A percentile compares a stretch with the other conserved stretches of the same genome.
Conservation (phyloP, 805 yeast species). For the Wickerhamiella sorbophila region DNA sequence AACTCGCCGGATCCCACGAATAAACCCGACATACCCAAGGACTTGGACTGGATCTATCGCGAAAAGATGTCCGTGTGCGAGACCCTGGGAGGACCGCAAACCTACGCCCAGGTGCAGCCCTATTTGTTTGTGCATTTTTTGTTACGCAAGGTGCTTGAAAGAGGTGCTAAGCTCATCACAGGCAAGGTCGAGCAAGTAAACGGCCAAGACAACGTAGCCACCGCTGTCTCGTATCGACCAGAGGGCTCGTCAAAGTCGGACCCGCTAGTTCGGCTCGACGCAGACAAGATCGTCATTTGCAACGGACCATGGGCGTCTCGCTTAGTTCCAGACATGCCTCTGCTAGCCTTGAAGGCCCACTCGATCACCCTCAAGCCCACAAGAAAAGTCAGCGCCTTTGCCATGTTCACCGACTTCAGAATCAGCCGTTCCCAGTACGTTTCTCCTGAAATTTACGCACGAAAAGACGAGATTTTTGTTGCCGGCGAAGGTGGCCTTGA, state of each 20-base stretch:
- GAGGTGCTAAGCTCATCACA: conserved; percentile 64
- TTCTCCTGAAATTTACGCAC: conserved; percentile 87
- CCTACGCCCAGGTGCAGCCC: conserved; percentile 96
- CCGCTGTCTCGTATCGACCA: conserved; percentile 52
- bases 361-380: conserved; percentile 82
- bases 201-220: conserved; percentile 51
- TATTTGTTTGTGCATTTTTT: conserved; percentile 80
- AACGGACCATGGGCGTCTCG: conserved; percentile 97
- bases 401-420: conserved; percentile 82
- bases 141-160: conserved; percentile 61
- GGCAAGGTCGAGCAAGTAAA: conserved; percentile 69
- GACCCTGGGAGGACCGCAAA: conserved; percentile 63
- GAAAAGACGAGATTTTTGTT: conserved; percentile 89
- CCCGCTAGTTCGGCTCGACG: conserved; percentile 28
- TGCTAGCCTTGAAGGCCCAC: conserved; percentile 87
- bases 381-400: conserved; percentile 75
- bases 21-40: conserved; percentile 27
- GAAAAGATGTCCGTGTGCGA: conserved; percentile 59
- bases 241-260: conserved; percentile 4
- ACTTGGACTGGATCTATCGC: conserved; percentile 63
- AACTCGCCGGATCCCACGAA: conserved; percentile 1
- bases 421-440: conserved; percentile 49
- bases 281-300: conserved; percentile 68
- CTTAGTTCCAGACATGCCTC: conserved; percentile 83
- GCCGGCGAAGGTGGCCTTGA: conserved; percentile 93